A percentile compares a stretch with the other conserved stretches of the same genome.
phyloP scores from a whole-genome alignment of 2,329 filamentous ascomycete species.

The Pseudodiploospora longispora region DNA sequence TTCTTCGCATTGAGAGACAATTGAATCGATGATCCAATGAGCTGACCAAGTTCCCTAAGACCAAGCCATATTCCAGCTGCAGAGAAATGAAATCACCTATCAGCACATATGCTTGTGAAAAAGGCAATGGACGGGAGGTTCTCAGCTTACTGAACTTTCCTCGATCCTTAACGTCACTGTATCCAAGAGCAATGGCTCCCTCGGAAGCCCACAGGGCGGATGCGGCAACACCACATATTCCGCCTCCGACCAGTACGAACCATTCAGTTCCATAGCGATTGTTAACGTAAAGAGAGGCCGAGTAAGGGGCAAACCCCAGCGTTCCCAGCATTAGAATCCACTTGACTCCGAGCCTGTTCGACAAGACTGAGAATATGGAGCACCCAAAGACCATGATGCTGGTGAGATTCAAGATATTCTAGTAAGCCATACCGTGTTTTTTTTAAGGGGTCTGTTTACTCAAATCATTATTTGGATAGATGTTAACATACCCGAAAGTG shows the following conservation, averaged over 20 bases:
- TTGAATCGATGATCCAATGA: conserved; percentile 38
- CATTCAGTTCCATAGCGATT: conserved; percentile 43
- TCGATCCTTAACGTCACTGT: conserved; percentile 13
- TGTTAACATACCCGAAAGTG: conserved; percentile 27
- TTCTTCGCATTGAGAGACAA: conserved; percentile 32
- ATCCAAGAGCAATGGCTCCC: conserved; percentile 40
- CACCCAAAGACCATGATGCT: no score
- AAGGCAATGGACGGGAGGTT: not conserved
- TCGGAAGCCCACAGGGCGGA: conserved; percentile 44
- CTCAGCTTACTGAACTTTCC: not conserved
- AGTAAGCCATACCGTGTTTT: no score
- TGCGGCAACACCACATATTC: conserved; percentile 38
- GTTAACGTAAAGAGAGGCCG: conserved; percentile 39
- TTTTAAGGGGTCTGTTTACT: no score
- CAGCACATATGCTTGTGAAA: not conserved
- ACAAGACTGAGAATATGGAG: no score
- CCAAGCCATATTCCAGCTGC: conserved; percentile 34
- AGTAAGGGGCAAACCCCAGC: conserved; percentile 40
- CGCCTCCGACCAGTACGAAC: conserved; percentile 42
- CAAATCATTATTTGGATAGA: no score
- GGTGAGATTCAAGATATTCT: no score
- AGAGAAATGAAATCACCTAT: not conserved
- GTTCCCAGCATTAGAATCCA: conserved; percentile 37
- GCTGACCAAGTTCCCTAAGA: conserved; percentile 41
- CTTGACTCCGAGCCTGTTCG: conserved; percentile 39